Base-by-base conservation (phyloP, 148 eudicot genomes). In the Rhododendron henanense region DNA sequence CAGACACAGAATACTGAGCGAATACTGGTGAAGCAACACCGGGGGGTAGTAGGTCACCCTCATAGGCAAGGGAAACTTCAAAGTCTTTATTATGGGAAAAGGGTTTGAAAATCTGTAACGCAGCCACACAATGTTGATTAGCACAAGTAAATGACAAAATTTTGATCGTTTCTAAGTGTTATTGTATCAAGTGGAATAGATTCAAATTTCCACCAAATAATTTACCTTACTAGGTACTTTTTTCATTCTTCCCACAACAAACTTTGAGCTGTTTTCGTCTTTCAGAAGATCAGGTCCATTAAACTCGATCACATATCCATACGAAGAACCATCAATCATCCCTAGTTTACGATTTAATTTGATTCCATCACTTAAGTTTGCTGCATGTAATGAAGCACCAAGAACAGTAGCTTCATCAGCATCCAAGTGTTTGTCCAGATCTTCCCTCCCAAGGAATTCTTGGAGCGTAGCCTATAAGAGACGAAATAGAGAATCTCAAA, bases 321-420 rank as follows among this genome's bases (percentile, higher is more conserved):
- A 97, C 33, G 91, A 90, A 84, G 99, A 91, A 67, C 99, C 99
- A 90, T 95, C 99, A 87, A 95, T 83, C 96, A 97, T 97, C 82
- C 98, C 99, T 45, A 97, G 90, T 89, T 97, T 97, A 86, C 98
- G 94, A 78, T 97, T 97, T 86, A 97, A 89, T 89, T 97, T 97
- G 39, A 97, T 95, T 81, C 98, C 99, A 88, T 97, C 99, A 89
- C 99, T 97, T 88, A 97, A 78, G 91, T 97, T 97, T 59, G 99
- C 98, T 80, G 99, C 98, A 88, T 92, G 95, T 82, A 97, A 89
- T 79, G 99, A 94, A 44, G 99, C 96, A 84, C 99, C 99, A 85
- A 97, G 96, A 89, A 92, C 98, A 74, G 89, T 91, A 89, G 98
- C 98, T 92, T 95, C 98, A 88, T 97, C 99, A 80, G 99, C 95